Conservation (phyloP, 208 protist species). For the Crithidia fasciculata region DNA sequence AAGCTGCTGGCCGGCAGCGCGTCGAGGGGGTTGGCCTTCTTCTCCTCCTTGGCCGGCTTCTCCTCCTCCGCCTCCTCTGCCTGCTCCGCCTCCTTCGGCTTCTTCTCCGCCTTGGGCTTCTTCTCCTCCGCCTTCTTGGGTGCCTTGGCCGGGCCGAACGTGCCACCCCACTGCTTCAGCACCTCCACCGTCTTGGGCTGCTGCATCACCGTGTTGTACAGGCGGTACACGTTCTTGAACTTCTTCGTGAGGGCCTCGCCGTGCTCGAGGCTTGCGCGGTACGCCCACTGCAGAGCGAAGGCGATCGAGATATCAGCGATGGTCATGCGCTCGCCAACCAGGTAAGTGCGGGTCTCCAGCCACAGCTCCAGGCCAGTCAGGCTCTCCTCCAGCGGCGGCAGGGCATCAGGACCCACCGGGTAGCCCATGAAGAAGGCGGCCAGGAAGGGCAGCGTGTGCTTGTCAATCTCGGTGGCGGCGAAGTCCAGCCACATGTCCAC, state of each 20-base stretch:
- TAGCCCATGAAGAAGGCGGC: conserved; percentile 28
- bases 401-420: conserved; percentile 33
- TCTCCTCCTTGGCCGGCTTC: conserved; percentile 52
- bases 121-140: conserved; percentile 48
- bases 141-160: conserved; percentile 44
- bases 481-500: conserved; percentile 93
- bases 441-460: conserved; percentile 42
- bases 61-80: conserved; percentile 61
- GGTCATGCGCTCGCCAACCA: conserved; percentile 85
- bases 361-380: conserved; percentile 66
- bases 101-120: conserved; percentile 40
- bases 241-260: conserved; percentile 62
- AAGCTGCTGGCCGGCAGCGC: conserved; percentile 63
- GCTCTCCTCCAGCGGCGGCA: conserved; percentile 44
- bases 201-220: conserved; percentile 85
- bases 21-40: conserved; percentile 77
- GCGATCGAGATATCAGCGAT: conserved; percentile 81
- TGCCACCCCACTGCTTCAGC: conserved; percentile 53
- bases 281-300: conserved; percentile 65
- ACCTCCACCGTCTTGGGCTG: conserved; percentile 73
- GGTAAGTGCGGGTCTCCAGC: conserved; percentile 86
- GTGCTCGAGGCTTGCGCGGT: conserved; percentile 48
- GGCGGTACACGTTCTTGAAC: conserved; percentile 63
- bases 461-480: conserved; percentile 64
- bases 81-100: conserved; percentile 25